Percentiles rank a stretch among this genome's conserved stretches.
Conservation (phyloP, 2,329 filamentous ascomycete genomes). For the Fusarium sp. region DNA sequence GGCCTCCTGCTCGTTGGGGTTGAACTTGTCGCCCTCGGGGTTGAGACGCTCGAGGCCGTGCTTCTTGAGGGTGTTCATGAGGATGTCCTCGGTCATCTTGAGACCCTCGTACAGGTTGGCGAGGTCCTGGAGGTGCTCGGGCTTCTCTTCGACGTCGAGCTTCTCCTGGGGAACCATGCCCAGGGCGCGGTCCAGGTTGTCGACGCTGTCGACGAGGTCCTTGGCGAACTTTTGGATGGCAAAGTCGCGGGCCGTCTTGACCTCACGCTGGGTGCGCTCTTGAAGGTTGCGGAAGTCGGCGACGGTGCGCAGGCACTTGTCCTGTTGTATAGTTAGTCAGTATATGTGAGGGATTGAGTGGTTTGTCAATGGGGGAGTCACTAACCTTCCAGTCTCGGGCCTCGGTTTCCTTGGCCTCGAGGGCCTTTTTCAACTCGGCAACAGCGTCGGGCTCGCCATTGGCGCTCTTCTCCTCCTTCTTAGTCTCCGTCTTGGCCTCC, state of each 20-base stretch:
- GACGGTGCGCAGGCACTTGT: constrained; percentile 92
- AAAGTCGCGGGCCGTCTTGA: constrained; percentile 88
- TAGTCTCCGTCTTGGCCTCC: constrained; percentile 45
- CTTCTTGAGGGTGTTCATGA: constrained; percentile 90
- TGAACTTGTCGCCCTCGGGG: constrained; percentile 86
- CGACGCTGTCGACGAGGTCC: constrained; percentile 93
- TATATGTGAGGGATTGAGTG: not conserved
- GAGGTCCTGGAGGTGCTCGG: constrained; percentile 75
- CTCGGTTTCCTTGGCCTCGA: constrained; percentile 64
- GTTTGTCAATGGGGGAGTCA: constrained; percentile 9
- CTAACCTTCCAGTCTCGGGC: constrained; percentile 84
- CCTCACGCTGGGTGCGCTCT: constrained; percentile 91
- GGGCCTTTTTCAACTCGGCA: constrained; percentile 60
- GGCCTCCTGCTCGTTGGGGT: constrained; percentile 96
- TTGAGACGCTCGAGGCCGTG: constrained; percentile 93
- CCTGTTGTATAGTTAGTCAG: constrained; percentile 62
- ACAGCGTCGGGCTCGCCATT: constrained; percentile 50
- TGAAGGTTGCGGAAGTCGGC: constrained; percentile 99
- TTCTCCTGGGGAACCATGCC: constrained; percentile 80
- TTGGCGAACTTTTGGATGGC: constrained; percentile 96
- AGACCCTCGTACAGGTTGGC: constrained; percentile 86
- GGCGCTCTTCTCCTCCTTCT: constrained; percentile 43
- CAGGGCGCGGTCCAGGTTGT: constrained; percentile 96
- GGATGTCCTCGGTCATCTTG: constrained; percentile 92
- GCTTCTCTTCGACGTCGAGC: constrained; percentile 64